Percentiles rank a stretch among this genome's conserved stretches.
These are phyloP conservation scores for Aspergillus affinis DNA, from an alignment of 495 filamentous ascomycete species.

Conservation along the genomic window DNA sequence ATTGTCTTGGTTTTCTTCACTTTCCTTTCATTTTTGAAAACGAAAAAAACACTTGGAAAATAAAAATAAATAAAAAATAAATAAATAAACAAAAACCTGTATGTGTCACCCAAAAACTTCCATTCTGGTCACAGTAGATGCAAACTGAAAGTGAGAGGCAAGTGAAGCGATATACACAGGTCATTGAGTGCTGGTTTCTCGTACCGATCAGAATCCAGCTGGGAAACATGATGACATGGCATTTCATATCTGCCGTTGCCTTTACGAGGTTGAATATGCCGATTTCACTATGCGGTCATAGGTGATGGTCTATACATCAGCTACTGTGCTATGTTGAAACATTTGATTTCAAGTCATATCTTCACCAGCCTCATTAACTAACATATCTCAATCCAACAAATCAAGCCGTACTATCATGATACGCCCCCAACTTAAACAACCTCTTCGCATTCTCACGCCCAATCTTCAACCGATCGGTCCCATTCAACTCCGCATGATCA, in stretches of 20 bases:
- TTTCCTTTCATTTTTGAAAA: neutral
- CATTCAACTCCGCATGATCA: slow-evolving; percentile 46
- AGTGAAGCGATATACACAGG: too few relatives aligned
- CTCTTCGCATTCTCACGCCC: slow-evolving; percentile 54
- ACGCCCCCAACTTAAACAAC: slow-evolving; percentile 49
- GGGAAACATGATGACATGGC: too few relatives aligned
- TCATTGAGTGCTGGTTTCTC: too few relatives aligned
- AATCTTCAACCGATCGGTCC: slow-evolving; percentile 47
- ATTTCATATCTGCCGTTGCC: too few relatives aligned
- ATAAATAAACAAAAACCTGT: slow-evolving; percentile 5
- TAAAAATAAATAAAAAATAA: neutral
- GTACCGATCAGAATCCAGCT: too few relatives aligned
- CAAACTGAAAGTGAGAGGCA: neutral
- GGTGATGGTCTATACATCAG: too few relatives aligned
- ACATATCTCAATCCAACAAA: neutral
- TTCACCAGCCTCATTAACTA: too few relatives aligned
- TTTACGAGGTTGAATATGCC: too few relatives aligned
- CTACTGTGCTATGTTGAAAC: too few relatives aligned
- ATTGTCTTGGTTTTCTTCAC: neutral
- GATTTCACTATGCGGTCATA: too few relatives aligned
- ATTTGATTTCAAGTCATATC: too few relatives aligned
- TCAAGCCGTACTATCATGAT: slow-evolving; percentile 40
- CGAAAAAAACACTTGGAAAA: neutral
- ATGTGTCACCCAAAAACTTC: neutral
- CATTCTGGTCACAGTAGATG: neutral